Conservation (phyloP, 208 protist species). For the Trypanosoma cruzi region DNA sequence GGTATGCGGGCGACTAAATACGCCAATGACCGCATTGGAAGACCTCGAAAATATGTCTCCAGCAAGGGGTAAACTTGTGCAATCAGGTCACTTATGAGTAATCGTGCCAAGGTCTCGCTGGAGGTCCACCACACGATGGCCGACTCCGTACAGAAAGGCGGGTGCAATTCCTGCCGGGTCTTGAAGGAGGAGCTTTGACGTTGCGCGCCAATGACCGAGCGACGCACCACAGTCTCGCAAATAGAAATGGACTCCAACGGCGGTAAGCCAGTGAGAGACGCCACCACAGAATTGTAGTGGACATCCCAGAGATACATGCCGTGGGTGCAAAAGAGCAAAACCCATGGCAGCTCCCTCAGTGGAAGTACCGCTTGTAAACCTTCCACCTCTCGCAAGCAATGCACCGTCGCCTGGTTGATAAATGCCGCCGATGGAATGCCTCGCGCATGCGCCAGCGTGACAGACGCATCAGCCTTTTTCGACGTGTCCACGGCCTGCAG, state of each 20-base stretch:
- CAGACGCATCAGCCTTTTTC: background rate
- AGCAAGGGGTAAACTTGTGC: conserved; percentile 35
- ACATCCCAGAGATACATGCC: conserved; percentile 32
- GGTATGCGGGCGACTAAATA: conserved; percentile 28
- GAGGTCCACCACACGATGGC: conserved; percentile 33
- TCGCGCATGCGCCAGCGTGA: conserved; percentile 20
- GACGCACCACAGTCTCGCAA: background rate
- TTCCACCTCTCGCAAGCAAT: conserved; percentile 10
- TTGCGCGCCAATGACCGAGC: background rate
- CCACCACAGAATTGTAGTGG: conserved; percentile 23
- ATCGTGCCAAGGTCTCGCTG: background rate
- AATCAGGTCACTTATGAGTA: conserved; percentile 29
- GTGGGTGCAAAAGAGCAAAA: conserved; percentile 19
- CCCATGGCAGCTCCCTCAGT: conserved; percentile 21
- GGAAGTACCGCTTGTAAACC: conserved; percentile 10
- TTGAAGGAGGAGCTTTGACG: background rate
- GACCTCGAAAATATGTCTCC: conserved; percentile 16
- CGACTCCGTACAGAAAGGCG: conserved; percentile 16
- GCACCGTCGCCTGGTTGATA: background rate
- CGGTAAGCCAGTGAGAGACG: conserved; percentile 14
- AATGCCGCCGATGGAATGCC: conserved; percentile 6
- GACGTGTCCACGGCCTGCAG: background rate
- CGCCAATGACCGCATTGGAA: conserved; percentile 15
- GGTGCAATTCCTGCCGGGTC: conserved; percentile 1
- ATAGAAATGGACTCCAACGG: conserved; percentile 16